Evolutionary conservation across 2,329 filamentous ascomycete genomes (phyloP).

Genomic region (Cladosporium sp.): DNA sequence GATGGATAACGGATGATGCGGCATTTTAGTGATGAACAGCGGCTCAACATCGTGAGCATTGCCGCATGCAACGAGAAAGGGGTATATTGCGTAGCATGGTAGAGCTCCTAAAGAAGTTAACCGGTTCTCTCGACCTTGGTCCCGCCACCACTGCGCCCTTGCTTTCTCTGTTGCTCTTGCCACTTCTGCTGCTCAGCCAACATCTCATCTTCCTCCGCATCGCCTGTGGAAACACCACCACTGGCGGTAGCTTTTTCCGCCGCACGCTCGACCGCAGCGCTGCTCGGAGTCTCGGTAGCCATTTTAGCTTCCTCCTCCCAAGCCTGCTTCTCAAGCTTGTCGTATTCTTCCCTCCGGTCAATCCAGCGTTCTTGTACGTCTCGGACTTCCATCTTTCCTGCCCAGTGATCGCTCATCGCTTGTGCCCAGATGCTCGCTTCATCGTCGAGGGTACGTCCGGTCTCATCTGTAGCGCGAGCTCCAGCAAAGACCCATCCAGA

Average conservation of each 20-base stretch:
- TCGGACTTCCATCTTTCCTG: constrained; percentile 69
- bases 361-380: constrained; percentile 97
- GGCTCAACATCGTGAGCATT: too few relatives aligned
- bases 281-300: constrained; percentile 27
- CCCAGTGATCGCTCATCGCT: constrained; percentile 69
- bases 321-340: constrained; percentile 70
- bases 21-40: too few relatives aligned
- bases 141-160: constrained; percentile 12
- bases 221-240: constrained; percentile 15
- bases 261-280: constrained; percentile 18
- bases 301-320: constrained; percentile 67
- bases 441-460: constrained; percentile 27
- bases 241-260: constrained; percentile 10
- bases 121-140: constrained; percentile 21
- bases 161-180: constrained; percentile 21
- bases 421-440: constrained; percentile 81
- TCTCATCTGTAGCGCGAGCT: constrained; percentile 85
- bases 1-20: background rate
- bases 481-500: constrained; percentile 90
- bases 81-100: too few relatives aligned
- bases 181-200: constrained; percentile 28
- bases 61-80: too few relatives aligned
- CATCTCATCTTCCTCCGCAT: constrained; percentile 25
- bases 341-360: constrained; percentile 82
- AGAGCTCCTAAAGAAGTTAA: too few relatives aligned